Base-by-base conservation (phyloP, 257 asterid species). In the Misopates orontium region DNA sequence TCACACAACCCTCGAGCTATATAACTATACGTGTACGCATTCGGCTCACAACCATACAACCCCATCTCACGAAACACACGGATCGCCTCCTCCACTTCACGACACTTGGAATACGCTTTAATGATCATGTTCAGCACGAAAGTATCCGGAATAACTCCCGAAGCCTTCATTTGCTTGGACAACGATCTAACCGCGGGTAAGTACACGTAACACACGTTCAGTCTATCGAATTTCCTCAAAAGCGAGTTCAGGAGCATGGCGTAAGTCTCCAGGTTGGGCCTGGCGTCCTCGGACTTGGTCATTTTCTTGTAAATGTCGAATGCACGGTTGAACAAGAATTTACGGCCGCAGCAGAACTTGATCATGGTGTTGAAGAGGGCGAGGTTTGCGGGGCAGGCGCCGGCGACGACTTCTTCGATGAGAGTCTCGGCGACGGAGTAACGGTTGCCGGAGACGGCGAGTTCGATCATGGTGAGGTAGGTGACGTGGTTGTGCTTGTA, bases 11-110 rank as follows among this genome's bases (percentile, higher is more conserved):
- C 99, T 60, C 73, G 83, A 0, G 70, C 73, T 56, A 90, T 60
- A 78, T 93, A 93, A 67, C 95, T 84, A 58, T 84, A 93, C 0
- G 96, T 87, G 64, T 80, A 87, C 0, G 76, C 71, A 72, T 90
- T 83, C 0, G 97, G 95, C 83, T 87, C 96, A 51, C 97, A 90
- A 0, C 85, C 86, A 73, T 93, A 93, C 82, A 90, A 77, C 13
- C 99, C 95, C 99, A 93, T 93, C 66, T 90, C 99, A 0, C 91
- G 91, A 25, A 79, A 90, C 36, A 90, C 87, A 39, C 96, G 71
- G 60, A 85, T 69, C 0, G 97, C 96, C 48, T 90, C 99, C 32
- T 90, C 97, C 45, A 87, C 80, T 68, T 86, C 92, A 1, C 77
- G 93, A 63, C 91, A 84, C 53, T 80, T 87, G 0, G 96, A 84